A percentile compares a stretch with the other conserved stretches of the same genome.
phyloP scores from a whole-genome alignment of 2,329 filamentous ascomycete species.

The Penicillium corylophilum region DNA sequence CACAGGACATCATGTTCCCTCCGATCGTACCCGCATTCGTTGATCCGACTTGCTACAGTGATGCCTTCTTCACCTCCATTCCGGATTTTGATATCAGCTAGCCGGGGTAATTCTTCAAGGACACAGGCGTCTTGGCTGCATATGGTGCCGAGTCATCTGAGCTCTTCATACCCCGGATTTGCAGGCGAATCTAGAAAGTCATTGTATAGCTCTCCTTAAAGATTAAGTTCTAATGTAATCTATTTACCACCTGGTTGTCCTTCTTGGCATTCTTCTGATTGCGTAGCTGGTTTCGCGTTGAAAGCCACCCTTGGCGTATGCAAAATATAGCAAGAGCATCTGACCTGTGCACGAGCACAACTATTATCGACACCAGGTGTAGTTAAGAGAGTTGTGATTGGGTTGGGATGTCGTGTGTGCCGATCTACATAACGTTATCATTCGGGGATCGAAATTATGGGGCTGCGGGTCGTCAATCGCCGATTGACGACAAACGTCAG shows the following conservation, averaged over 20 bases:
- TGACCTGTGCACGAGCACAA: background rate
- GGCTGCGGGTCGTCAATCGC: constrained; percentile 14
- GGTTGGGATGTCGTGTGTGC: background rate
- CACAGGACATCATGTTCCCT: constrained; percentile 27
- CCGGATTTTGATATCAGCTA: constrained; percentile 28
- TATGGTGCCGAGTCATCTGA: background rate
- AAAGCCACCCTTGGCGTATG: background rate
- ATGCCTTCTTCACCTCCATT: constrained; percentile 29
- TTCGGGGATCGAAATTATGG: constrained; percentile 7
- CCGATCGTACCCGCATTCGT: constrained; percentile 28
- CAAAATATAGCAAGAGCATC: background rate
- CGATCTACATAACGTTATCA: constrained; percentile 1
- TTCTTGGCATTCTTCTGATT: background rate
- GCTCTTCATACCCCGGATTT: background rate
- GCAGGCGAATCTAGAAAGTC: background rate
- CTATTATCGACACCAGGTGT: background rate
- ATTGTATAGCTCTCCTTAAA: background rate
- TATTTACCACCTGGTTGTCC: background rate
- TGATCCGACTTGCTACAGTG: constrained; percentile 33
- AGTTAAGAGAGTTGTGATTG: background rate
- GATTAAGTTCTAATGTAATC: background rate
- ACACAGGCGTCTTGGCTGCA: background rate
- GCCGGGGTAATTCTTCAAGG: background rate
- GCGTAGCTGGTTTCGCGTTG: background rate
- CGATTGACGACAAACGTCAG: constrained; percentile 16